phyloP scores from a whole-genome alignment of 495 filamentous ascomycete species.

The Aspergillus sclerotiicarbonarius region DNA sequence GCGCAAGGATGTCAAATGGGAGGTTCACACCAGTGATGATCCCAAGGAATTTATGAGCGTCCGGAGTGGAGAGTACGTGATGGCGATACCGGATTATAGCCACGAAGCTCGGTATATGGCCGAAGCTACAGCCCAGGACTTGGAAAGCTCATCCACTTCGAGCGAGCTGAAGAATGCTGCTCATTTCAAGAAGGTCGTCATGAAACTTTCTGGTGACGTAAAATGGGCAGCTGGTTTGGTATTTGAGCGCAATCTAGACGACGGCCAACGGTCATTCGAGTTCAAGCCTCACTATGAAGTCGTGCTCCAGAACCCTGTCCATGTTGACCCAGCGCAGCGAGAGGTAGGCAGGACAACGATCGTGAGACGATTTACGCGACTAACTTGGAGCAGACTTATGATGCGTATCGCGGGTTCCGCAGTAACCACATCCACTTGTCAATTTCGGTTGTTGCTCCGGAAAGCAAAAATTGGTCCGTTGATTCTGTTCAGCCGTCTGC shows the following conservation, averaged over 20 bases:
- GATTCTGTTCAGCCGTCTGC: slow-evolving; percentile 68
- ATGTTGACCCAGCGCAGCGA: slow-evolving; percentile 56
- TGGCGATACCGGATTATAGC: slow-evolving; percentile 92
- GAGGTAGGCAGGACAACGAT: slow-evolving; percentile 26
- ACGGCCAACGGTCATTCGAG: slow-evolving; percentile 69
- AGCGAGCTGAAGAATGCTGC: slow-evolving; percentile 69
- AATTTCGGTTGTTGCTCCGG: slow-evolving; percentile 79
- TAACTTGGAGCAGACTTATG: slow-evolving; percentile 57
- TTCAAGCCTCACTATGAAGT: slow-evolving; percentile 94
- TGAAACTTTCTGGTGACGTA: slow-evolving; percentile 96
- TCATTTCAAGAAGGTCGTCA: slow-evolving; percentile 93
- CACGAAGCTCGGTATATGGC: slow-evolving; percentile 73
- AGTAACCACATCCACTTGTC: slow-evolving; percentile 96
- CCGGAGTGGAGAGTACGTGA: slow-evolving; percentile 87
- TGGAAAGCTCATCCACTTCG: slow-evolving; percentile 61
- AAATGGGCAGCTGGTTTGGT: slow-evolving; percentile 86
- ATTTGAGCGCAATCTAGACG: slow-evolving; percentile 75
- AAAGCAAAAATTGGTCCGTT: slow-evolving; percentile 70
- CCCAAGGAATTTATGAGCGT: slow-evolving; percentile 93
- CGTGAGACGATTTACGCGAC: background rate
- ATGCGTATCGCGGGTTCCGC: slow-evolving; percentile 90
- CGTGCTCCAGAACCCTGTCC: slow-evolving; percentile 73
- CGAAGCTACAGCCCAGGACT: slow-evolving; percentile 53
- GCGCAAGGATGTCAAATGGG: slow-evolving; percentile 87
- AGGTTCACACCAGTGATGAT: slow-evolving; percentile 75